Evolutionary conservation across 2,329 filamentous ascomycete species (phyloP).

Genomic region (Trichoderma sp.): DNA sequence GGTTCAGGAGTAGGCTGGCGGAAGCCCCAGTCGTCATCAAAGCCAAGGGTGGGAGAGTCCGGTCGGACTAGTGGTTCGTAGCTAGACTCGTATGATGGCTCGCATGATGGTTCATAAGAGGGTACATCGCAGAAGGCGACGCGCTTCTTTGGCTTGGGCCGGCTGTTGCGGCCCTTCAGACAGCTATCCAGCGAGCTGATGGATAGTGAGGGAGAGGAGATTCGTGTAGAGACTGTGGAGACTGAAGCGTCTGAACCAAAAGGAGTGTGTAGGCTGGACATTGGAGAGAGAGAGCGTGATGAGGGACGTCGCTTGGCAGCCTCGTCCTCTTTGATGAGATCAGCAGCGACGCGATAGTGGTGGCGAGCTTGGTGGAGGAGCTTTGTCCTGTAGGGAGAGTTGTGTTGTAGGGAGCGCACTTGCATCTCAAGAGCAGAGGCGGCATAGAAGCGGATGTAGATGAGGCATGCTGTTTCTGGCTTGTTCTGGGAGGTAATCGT

Average conservation of each 20-base stretch:
- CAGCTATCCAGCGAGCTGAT: conserved; percentile 21
- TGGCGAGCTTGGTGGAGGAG: conserved; percentile 51
- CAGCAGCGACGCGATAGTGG: conserved; percentile 50
- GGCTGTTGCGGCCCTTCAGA: conserved; percentile 16
- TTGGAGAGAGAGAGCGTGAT: conserved; percentile 39
- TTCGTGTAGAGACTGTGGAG: conserved; percentile 41
- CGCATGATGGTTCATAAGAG: conserved; percentile 32
- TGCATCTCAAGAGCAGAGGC: conserved; percentile 58
- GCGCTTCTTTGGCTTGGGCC: conserved; percentile 37
- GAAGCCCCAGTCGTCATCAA: conserved; percentile 45
- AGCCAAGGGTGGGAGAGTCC: conserved; percentile 59
- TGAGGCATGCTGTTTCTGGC: conserved; percentile 53
- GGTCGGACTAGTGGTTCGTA: conserved; percentile 53
- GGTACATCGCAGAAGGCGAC: conserved; percentile 38
- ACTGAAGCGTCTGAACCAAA: conserved; percentile 46
- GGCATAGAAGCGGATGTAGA: conserved; percentile 61
- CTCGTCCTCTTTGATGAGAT: conserved; percentile 48
- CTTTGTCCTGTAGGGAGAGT: conserved; percentile 44
- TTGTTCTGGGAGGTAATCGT: background rate
- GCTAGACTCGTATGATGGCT: conserved; percentile 31
- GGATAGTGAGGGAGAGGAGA: conserved; percentile 49
- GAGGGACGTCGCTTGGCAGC: conserved; percentile 38
- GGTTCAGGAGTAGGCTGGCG: conserved; percentile 27
- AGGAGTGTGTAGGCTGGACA: conserved; percentile 45
- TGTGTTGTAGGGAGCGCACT: conserved; percentile 46